Evolutionary conservation across 2,329 filamentous ascomycete species (phyloP).

Genomic region (Rhynchosporium secalis): DNA sequence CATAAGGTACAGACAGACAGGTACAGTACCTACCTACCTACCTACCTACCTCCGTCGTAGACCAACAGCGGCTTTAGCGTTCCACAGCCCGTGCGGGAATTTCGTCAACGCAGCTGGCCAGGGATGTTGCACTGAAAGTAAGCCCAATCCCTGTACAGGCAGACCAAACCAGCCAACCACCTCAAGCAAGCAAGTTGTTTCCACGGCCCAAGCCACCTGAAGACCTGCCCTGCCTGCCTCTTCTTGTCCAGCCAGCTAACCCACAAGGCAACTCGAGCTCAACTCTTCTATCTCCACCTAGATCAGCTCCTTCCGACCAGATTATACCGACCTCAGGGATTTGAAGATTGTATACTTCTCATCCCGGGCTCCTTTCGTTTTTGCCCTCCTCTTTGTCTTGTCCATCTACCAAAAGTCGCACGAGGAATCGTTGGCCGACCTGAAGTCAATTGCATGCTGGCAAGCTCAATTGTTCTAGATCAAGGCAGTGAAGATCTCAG

Average conservation of each 20-base stretch:
- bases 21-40: no score
- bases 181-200: background rate
- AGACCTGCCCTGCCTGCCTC: background rate
- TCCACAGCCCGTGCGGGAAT: slow-evolving; percentile 4
- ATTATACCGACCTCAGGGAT: background rate
- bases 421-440: background rate
- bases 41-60: no score
- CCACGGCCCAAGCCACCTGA: slow-evolving; percentile 1
- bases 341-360: slow-evolving; percentile 5
- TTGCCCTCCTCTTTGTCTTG: background rate
- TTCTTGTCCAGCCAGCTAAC: background rate
- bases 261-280: background rate
- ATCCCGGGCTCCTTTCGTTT: background rate
- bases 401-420: background rate
- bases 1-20: no score
- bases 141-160: slow-evolving; percentile 9
- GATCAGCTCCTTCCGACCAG: background rate
- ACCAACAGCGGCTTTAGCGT: background rate
- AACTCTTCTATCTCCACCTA: background rate
- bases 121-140: slow-evolving; percentile 9
- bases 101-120: slow-evolving; percentile 12
- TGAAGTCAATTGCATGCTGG: slow-evolving; percentile 8
- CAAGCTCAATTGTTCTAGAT: slow-evolving; percentile 1
- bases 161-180: slow-evolving; percentile 9
- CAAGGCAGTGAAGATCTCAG: slow-evolving; percentile 19